Evolutionary conservation across 2,329 filamentous ascomycete genomes (phyloP).

Genomic region (Coleophoma cylindrospora): DNA sequence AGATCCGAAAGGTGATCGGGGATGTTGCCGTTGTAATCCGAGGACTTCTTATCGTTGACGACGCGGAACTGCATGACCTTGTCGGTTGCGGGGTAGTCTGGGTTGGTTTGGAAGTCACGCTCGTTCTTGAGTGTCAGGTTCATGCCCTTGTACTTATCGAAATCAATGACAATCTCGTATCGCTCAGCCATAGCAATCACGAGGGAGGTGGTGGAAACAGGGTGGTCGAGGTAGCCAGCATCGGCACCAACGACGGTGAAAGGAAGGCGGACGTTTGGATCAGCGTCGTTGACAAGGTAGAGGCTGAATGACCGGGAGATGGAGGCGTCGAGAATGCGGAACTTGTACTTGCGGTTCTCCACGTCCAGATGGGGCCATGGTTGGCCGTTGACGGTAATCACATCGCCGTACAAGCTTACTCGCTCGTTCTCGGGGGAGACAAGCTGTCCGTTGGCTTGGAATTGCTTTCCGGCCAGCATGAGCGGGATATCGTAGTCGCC

Average conservation of each 20-base stretch:
- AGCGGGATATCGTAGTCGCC: conserved; percentile 49
- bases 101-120: conserved; percentile 35
- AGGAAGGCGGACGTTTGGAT: conserved; percentile 14
- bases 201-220: conserved; percentile 36
- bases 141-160: conserved; percentile 40
- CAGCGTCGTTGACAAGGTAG: conserved; percentile 12
- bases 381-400: conserved; percentile 51
- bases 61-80: conserved; percentile 43
- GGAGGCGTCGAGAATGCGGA: conserved; percentile 20
- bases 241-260: conserved; percentile 52
- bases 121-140: conserved; percentile 41
- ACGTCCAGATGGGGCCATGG: conserved; percentile 56
- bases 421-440: conserved; percentile 38
- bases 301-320: conserved; percentile 10
- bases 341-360: conserved; percentile 55
- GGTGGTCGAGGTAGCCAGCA: conserved; percentile 41
- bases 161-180: conserved; percentile 54
- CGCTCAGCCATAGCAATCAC: conserved; percentile 50
- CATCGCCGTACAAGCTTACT: conserved; percentile 47
- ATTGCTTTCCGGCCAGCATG: conserved; percentile 43
- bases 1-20: conserved; percentile 31
- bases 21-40: conserved; percentile 26
- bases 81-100: conserved; percentile 46
- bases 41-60: neutral
- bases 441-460: conserved; percentile 44